Conservation (phyloP, 73 alveolate species). For the Stentor roeselii region DNA sequence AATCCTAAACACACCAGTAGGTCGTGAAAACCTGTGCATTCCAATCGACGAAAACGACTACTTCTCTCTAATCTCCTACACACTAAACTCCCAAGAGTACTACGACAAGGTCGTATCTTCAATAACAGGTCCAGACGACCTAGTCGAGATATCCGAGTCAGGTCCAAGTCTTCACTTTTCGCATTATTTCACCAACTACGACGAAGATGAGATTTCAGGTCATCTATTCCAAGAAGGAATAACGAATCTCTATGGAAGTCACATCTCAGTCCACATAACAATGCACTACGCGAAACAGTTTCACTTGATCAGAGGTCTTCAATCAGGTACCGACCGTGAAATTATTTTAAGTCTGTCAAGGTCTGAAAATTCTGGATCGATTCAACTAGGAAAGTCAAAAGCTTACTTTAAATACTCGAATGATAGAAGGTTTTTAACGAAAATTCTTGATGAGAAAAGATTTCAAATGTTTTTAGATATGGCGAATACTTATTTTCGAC, state of each 20-base stretch:
- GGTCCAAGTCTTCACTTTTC: constrained; percentile 5
- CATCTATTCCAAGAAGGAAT: neutral
- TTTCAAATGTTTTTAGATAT: constrained; percentile 48
- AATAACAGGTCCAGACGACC: constrained; percentile 21
- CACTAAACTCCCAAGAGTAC: neutral
- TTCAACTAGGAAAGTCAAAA: constrained; percentile 42
- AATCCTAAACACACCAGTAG: neutral
- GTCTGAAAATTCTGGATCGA: neutral
- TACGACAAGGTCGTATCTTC: constrained; percentile 3
- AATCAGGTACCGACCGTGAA: neutral
- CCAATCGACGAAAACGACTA: constrained; percentile 1
- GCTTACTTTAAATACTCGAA: constrained; percentile 29
- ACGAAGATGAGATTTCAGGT: neutral
- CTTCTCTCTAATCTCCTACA: neutral
- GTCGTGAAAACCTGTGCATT: constrained; percentile 15
- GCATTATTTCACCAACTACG: neutral
- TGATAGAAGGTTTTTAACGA: constrained; percentile 35
- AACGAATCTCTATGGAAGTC: neutral
- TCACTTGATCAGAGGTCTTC: neutral
- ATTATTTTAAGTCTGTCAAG: neutral
- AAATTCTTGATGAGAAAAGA: constrained; percentile 42
- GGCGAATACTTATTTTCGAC: constrained; percentile 49
- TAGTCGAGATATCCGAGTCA: constrained; percentile 33
- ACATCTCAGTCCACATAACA: neutral
- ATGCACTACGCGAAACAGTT: constrained; percentile 12